Evolutionary conservation across 805 yeast species (phyloP), one percentile per base, ranked within the genome.

Genomic region (Candida sphagnicola): DNA sequence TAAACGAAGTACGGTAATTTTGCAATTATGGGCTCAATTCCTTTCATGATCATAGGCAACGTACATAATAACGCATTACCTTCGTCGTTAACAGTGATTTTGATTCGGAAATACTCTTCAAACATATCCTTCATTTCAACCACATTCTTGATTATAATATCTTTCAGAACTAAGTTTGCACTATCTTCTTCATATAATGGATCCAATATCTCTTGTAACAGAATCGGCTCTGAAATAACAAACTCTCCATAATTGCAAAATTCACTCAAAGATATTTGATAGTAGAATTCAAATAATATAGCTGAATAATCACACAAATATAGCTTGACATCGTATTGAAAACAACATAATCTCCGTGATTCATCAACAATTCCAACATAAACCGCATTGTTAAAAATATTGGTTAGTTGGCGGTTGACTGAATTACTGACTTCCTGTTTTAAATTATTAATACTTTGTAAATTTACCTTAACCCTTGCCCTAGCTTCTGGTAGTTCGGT

Each of bases 341-440:
- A 68, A n/a, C 95, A 84, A 11, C 85, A 81, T 15, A 91, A 64
- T 31, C 97, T 65, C 44, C 78, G 74, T 10, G 61, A 53, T 8
- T 74, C 74, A 54, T 91, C 98, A 2, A 86, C 90, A 3, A 91
- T 62, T 0, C 99, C 99, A 6, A 93, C 82, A 53, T 74, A 86
- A 0, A 82, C 77, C 35, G 83, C 75, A 39, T 84, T 77, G 6
- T 82, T 72, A 57, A 91, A 79, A 2, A 87, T 59, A 31, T 77
- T 73, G 0, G 95, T 82, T 17, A 91, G 59, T 4, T 72, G 71
- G n/a, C 62, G 54, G 53, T 81, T 73, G 0, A 75, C 62, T 0
- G 57, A 44, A 0, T 49, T 47, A 31, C 78, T 77, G 1, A 82
- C 72, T 10, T 72, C 74, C 16, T 64, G 55, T 16, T 82, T 61